Evolutionary conservation across 2,329 filamentous ascomycete genomes (phyloP), one percentile per base, ranked within the genome.

Genomic region (Ceratocystiopsis sp.): DNA sequence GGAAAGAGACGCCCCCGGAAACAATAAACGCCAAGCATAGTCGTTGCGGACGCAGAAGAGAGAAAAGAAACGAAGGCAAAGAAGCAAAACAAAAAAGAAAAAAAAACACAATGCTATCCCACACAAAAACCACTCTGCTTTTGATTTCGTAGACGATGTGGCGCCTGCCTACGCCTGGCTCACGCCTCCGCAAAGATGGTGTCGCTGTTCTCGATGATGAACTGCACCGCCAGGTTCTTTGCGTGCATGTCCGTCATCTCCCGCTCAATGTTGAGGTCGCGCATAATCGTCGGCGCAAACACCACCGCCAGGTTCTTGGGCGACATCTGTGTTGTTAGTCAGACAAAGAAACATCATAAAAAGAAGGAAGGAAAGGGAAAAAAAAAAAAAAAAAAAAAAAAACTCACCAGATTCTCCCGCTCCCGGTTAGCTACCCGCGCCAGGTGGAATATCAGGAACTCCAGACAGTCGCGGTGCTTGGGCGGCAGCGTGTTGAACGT

Each of bases 271-370:
- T 80, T 89, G 56, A 78, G 71, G 45, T 93, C 86, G 52, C 89
- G 76, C 84, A 98, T 93, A 53, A 98, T 93, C 1, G 91, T 98
- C 9, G 91, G 91, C 10, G 91, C 91, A 58, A 98, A 98, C 35
- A 98, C 91, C 37, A 98, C 91, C 4, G 91, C 86, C 48, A 96
- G 65, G 57, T 98, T 98, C 62, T 93, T 84, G 45, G 89, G 84
- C 19, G 85, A 94, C 91, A 98, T 98, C 77, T 84, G 32, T 4
- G 17, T n/a, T 4, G 40, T 44, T 40, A 42, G 41, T 17, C 5
- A 15, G 21, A 25, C 2, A 44, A n/a, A 13, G 11, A 4, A 8
- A 14, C n/a, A n/a, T n/a, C n/a, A n/a, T n/a, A n/a, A n/a, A n/a
- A 14, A 33, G n/a, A 5, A 37, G 35, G 18, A 14, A 13, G 19